Evolutionary conservation across 2,329 filamentous ascomycete genomes (phyloP), one percentile per base, ranked within the genome.

Genomic region (Fusarium solani-melongenae): DNA sequence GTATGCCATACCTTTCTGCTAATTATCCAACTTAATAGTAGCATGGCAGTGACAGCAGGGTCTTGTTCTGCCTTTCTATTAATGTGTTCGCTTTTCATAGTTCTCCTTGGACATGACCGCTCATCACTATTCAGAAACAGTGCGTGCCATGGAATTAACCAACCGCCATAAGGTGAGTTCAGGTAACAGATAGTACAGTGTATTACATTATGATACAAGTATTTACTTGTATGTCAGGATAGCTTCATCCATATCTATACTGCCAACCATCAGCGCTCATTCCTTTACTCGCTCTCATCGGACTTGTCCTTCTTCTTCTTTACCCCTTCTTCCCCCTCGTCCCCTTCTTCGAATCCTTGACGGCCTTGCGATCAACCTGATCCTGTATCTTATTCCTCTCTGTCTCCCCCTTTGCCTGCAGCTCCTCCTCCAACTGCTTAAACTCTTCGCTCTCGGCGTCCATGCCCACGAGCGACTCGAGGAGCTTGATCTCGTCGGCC

Each of bases 401-500:
- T 11, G 84, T 85, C 20, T 86, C 87, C 1, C 96, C 96, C 78
- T 89, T 86, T 39, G 88, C 90, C 66, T 92, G 88, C 74, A 98
- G 81, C 58, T 90, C 86, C 66, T 83, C 81, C 73, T 94, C 94
- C 61, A 94, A 83, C 14, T 85, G 82, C 74, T 83, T 85, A 80
- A 98, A 98, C 76, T 93, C 92, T 10, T 91, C 87, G n/a, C 89
- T 86, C 38, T 94, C 92, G 0, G 90, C 81, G 80, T 98, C 93
- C 90, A 95, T 94, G 9, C 92, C 96, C 44, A 98, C 92, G 59
- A 99, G 86, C 53, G 91, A 91, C 83, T 99, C 96, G 6, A 99
- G 88, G 72, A 98, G 86, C 85, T 98, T 98, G 83, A 99, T 98
- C 84, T 99, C 96, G 53, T 92, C 88, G 1, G 95, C 95, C 95